Base-by-base conservation (phyloP, 1,284 basidiomycete species). In the Cerrena zonata region DNA sequence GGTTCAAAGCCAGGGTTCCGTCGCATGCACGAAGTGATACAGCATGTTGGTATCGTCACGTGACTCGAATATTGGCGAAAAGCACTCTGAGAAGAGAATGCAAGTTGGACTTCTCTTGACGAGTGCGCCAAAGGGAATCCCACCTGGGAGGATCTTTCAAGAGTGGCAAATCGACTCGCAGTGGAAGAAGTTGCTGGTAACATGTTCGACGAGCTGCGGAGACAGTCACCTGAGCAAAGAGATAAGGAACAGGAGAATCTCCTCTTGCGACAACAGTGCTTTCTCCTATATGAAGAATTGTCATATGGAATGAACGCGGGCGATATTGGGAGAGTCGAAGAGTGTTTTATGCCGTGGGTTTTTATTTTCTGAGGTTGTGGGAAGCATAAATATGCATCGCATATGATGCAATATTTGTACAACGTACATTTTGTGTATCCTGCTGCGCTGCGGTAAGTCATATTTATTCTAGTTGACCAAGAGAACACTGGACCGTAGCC, bases 341-440 rank as follows among this genome's bases (percentile, higher is more conserved):
- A 52, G 0, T 44, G 56, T 0, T 58, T 72, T 27, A 5, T 60
- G 2, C 52, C 54, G 0, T 72, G 69, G 70, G 61, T 65, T 1
- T 54, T 42, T 10, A 58, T 71, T 3, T 72, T 70, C 51, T 45
- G 45, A 1, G 65, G 51, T 0, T 53, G 51, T 0, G 64, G 68
- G 4, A 72, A 72, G 54, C 65, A 69, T 45, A 72, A 71, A 48
- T 72, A 73, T 52, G 64, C 65, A 0, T 41, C 48, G 0, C 56
- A 68, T 5, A 60, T 67, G 50, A 12, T 50, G 4, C 50, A 47
- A 1, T 66, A 63, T 40, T 24, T 67, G n/a, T 47, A 53, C 1
- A 53, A 67, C 25, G 24, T 72, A 22, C 57, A 68, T 47, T 61
- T 65, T 44, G 23, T 61, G 0, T 71, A 68, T 54, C 66, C 68